phyloP scores from a whole-genome alignment of 2,329 filamentous ascomycete species.

The Alternaria novae-zelandiae region DNA sequence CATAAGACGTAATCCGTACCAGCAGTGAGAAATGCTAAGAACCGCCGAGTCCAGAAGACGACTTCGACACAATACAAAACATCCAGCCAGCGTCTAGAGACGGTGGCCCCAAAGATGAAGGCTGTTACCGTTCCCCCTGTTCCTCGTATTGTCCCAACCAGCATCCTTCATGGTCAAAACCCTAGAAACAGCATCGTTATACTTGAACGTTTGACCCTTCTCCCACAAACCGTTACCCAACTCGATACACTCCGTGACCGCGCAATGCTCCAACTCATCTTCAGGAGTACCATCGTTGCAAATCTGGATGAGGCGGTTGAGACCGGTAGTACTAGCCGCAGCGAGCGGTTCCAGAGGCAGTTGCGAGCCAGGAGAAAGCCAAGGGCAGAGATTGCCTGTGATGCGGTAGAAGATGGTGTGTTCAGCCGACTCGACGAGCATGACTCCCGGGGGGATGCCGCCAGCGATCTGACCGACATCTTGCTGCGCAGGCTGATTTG shows the following conservation, averaged over 20 bases:
- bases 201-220: constrained; percentile 45
- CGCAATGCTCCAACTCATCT: constrained; percentile 36
- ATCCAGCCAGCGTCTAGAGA: constrained; percentile 14
- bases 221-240: constrained; percentile 43
- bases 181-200: constrained; percentile 36
- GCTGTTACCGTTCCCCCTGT: constrained; percentile 33
- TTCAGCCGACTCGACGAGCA: constrained; percentile 32
- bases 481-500: constrained; percentile 28
- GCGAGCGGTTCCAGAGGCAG: constrained; percentile 36
- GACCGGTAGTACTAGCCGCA: constrained; percentile 26
- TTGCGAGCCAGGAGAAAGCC: constrained; percentile 33
- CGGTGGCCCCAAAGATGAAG: constrained; percentile 40
- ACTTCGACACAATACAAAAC: neutral
- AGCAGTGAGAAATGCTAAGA: neutral
- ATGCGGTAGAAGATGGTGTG: constrained; percentile 38
- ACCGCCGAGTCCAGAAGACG: neutral
- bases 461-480: constrained; percentile 35
- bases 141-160: constrained; percentile 42
- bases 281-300: constrained; percentile 25
- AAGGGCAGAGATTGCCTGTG: constrained; percentile 37
- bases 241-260: constrained; percentile 44
- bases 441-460: constrained; percentile 34
- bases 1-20: neutral
- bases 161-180: constrained; percentile 42
- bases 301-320: constrained; percentile 42